phyloP scores from a whole-genome alignment of 768 basidiomycete species.

The Rhodosporidiobolus odoratus region DNA sequence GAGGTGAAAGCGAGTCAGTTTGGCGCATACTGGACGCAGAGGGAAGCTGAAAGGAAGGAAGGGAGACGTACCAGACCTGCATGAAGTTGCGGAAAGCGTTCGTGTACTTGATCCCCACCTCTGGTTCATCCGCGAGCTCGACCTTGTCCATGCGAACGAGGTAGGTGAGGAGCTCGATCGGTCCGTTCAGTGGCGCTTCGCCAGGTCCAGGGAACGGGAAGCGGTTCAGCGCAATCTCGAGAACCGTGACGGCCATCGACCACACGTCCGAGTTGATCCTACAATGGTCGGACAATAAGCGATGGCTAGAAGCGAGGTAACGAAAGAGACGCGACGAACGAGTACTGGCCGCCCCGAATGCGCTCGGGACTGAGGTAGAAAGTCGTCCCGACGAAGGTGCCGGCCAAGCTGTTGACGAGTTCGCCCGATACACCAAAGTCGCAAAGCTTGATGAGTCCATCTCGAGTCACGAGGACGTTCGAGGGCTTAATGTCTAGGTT shows the following conservation, averaged over 20 bases:
- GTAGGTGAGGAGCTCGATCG: slow-evolving; percentile 90
- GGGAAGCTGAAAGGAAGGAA: not conserved
- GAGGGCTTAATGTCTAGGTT: slow-evolving; percentile 51
- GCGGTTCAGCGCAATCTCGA: slow-evolving; percentile 87
- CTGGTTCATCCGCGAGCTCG: slow-evolving; percentile 34
- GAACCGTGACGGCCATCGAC: slow-evolving; percentile 89
- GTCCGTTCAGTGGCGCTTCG: slow-evolving; percentile 64
- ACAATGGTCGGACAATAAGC: not conserved
- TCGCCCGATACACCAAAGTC: slow-evolving; percentile 54
- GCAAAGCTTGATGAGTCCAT: slow-evolving; percentile 52
- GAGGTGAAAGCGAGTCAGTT: not conserved
- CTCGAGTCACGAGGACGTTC: slow-evolving; percentile 51
- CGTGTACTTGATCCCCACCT: slow-evolving; percentile 40
- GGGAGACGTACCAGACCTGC: slow-evolving; percentile 30
- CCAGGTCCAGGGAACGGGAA: slow-evolving; percentile 74
- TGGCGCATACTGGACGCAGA: no score
- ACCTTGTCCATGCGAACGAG: slow-evolving; percentile 72
- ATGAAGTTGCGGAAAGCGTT: slow-evolving; percentile 42
- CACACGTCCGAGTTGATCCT: slow-evolving; percentile 76
- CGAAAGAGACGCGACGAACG: slow-evolving; percentile 40
- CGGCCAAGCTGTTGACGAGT: slow-evolving; percentile 51
- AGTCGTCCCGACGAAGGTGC: slow-evolving; percentile 52
- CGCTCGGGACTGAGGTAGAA: slow-evolving; percentile 75
- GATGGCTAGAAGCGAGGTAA: not conserved
- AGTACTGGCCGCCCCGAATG: slow-evolving; percentile 80